phyloP scores from a whole-genome alignment of 805 yeast species.

The Starmerella tilneyi region DNA sequence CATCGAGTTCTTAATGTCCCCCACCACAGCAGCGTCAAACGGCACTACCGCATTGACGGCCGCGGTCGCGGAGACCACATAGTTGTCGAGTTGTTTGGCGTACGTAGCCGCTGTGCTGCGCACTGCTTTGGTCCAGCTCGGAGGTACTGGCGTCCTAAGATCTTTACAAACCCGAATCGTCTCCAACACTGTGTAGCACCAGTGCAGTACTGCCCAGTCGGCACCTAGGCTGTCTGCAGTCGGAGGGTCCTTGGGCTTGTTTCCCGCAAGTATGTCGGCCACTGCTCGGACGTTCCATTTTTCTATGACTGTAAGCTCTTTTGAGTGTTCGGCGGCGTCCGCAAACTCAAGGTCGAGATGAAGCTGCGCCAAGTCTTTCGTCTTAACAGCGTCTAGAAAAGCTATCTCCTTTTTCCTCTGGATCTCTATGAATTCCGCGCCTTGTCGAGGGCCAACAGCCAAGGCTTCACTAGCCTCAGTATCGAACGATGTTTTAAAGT shows the following conservation, averaged over 20 bases:
- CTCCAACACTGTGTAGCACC: constrained; percentile 26
- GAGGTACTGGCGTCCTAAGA: not conserved
- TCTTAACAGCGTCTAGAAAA: not conserved
- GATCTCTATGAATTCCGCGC: constrained; percentile 9
- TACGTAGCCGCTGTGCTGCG: not conserved
- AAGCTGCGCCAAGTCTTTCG: too few relatives aligned
- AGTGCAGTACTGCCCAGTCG: constrained; percentile 28
- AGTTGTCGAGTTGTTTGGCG: not conserved
- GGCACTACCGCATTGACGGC: not conserved
- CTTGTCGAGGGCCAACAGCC: constrained; percentile 15
- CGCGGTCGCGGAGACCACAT: not conserved
- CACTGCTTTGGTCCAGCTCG: not conserved
- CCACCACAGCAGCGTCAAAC: not conserved
- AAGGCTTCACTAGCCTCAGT: not conserved
- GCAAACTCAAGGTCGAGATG: not conserved
- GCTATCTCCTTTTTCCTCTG: constrained; percentile 18
- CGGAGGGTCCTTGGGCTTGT: not conserved
- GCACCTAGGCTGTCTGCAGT: not conserved
- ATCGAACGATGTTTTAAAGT: constrained; percentile 34
- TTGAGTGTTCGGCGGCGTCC: not conserved
- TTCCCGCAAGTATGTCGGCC: constrained; percentile 15
- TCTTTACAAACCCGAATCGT: constrained; percentile 20
- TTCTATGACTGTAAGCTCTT: constrained; percentile 33
- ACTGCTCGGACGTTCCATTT: constrained; percentile 30
- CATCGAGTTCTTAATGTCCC: not conserved